Evolutionary conservation across 192 early-diverging fungal species (phyloP), one percentile per base, ranked within the genome.

Genomic region (Thamnidium elegans): DNA sequence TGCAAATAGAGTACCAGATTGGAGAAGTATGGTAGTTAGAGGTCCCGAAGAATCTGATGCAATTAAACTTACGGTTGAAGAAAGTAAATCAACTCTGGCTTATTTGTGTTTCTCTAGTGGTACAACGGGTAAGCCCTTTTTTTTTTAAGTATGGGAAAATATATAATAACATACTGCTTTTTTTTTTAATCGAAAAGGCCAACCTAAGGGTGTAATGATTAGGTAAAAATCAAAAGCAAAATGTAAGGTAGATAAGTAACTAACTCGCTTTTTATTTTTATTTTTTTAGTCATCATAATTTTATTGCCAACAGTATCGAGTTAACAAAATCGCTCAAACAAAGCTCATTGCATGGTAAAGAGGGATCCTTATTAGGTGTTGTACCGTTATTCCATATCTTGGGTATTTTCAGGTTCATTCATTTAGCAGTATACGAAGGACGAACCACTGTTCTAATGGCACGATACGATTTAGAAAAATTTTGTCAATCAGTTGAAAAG

Each of bases 401-500:
- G 7, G 50, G 62, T 0, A 31, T 63, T 15, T 21, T 46, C 15
- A 39, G 23, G 15, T 77, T 78, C 30, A 17, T 82, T 1, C 73
- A 77, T n/a, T n/a, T 34, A 15, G 14, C 51, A 5, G 17, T 70
- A 20, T 70, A 55, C 21, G 65, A 46, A 50, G 72, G 70, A 21
- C 59, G 45, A 3, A 63, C 81, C 14, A 50, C 81, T 31, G 72
- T 87, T 30, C 79, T 91, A 1, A 65, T 90, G 44, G 78, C 81
- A 14, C 84, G 80, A 62, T 93, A 90, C 60, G 76, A 85, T 43
- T 64, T 88, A 6, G 65, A 64, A 7, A 56, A 43, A 10, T 89
- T 89, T 59, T 80, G 87, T 30, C 79, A 74, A 56, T 81, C 94
- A 70, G 92, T 99, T 69, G 67, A 78, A 39, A 83, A 74, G 52